Evolutionary conservation across 441 rosid species (phyloP), one percentile per base, ranked within the genome.

Genomic region (Eruca vesicaria): DNA sequence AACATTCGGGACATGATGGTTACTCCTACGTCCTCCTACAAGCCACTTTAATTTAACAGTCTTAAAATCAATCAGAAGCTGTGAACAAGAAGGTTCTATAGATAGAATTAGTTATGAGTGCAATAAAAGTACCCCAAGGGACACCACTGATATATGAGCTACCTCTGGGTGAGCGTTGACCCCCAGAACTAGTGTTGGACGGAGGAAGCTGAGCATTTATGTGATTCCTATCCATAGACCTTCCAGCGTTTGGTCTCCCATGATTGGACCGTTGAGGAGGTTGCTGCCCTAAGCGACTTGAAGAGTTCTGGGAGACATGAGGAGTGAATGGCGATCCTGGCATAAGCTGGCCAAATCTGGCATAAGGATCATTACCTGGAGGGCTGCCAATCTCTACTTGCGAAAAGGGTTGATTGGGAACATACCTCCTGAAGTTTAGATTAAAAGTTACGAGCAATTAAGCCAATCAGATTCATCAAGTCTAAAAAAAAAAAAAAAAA

Each of bases 241-340:
- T 81, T 75, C 67, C 86, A 73, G 81, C 66, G 56, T 78, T 60
- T 62, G 90, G 72, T 78, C 97, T 90, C 72, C 88, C 95, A 32
- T 90, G 84, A 66, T 83, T 84, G 74, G 50, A 76, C 72, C 86
- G 85, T 31, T 80, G 96, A 59, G 75, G 80, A 29, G 32, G 7
- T 78, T 86, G 97, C 74, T 96, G 98, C 66, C 98, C 92, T 73
- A 96, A 88, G 48, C 98, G 98, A 79, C 99, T 96, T 6, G 93
- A 94, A 72, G 93, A 83, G 86, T 87, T 96, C 77, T 90, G 96
- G 5, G 93, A 57, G 67, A 82, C 62, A 62, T 89, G 96, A 66
- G 80, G 35, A 36, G 41, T 73, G 62, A 68, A 73, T 57, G 73
- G 81, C 33, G 74, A 63, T 73, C 70, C 77, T 80, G 94, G 84